These are phyloP conservation scores for Ascochyta pisi DNA, from an alignment of 2,329 filamentous ascomycete species.

Conservation along the genomic window DNA sequence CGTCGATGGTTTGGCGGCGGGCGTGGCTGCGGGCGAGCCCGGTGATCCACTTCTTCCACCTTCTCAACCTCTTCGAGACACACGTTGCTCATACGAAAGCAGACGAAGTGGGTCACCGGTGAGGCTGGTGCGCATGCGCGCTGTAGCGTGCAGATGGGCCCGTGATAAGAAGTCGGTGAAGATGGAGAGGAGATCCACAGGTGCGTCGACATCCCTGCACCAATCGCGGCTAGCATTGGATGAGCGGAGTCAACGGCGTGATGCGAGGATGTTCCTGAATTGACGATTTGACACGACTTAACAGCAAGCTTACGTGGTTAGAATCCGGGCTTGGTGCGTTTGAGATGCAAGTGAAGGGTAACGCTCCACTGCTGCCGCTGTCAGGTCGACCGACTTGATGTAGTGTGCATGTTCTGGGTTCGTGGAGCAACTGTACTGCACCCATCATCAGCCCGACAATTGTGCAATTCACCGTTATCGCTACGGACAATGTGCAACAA, in stretches of 20 bases:
- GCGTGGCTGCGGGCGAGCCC: conserved; percentile 15
- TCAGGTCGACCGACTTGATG: not conserved
- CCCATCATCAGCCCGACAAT: not conserved
- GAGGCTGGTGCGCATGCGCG: conserved; percentile 36
- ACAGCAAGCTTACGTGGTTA: not conserved
- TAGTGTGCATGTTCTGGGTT: not conserved
- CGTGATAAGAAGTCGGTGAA: conserved; percentile 35
- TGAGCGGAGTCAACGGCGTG: conserved; percentile 8
- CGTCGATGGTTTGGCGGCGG: not conserved
- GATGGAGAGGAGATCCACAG: conserved; percentile 17
- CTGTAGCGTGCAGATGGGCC: conserved; percentile 24
- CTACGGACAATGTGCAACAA: not conserved
- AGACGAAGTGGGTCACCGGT: conserved; percentile 26
- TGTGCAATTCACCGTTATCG: not conserved
- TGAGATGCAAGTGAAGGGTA: conserved; percentile 1
- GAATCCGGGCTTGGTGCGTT: not conserved
- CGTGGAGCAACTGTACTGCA: conserved; percentile 1
- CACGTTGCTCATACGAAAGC: conserved; percentile 5
- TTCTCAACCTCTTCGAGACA: not conserved
- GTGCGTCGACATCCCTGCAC: conserved; percentile 16
- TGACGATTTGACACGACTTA: conserved; percentile 8
- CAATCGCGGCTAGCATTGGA: conserved; percentile 3
- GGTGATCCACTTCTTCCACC: not conserved
- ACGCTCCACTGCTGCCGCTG: conserved; percentile 15
- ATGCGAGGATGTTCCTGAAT: conserved; percentile 8